Base-by-base conservation (phyloP, 805 yeast species). In the Alloascoidea africana region DNA sequence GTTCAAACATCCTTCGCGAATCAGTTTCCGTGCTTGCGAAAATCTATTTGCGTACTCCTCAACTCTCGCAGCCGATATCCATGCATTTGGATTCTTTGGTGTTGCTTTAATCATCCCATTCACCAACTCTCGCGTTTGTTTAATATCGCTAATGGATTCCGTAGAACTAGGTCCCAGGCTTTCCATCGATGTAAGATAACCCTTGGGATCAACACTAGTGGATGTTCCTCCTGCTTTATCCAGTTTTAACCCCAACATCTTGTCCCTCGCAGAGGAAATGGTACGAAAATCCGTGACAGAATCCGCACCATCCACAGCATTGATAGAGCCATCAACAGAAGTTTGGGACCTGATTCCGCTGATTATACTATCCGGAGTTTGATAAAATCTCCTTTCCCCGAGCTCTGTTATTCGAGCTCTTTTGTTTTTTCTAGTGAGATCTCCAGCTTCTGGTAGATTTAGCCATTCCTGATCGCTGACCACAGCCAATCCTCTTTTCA, bases 31-130 rank as follows among this genome's bases (percentile, higher is more conserved):
- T 0, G 97, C 96, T 11, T 55, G 55, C 3, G 57, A 57, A 38
- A 62, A 60, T 37, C 73, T 74, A 34, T 65, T 65, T 1, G 76
- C 78, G 34, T 66, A 68, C 44, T 72, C 79, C 50, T 89, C 97
- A 5, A 85, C 52, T 35, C 84, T 58, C 0, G 95, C 93, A 36
- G 85, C 71, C 0, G 93, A 84, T 16, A 89, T 80, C 94, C 95
- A 89, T 3, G 80, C 82, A 36, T 70, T 70, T 0, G 94, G 70
- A 41, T 75, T 77, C 33, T 59, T 55, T 0, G 96, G 95, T 46
- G 83, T 79, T 0, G 84, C 59, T 44, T 69, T 71, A 27, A 93
- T 64, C 44, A 82, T 66, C 2, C 85, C 76, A n/a, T 69, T 60
- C 35, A 87, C 62, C 5, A 85, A 60, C 2, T 63, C 49, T 27